phyloP scores from a whole-genome alignment of 1,139 yeast species.

The Protomyces pachydermus region DNA sequence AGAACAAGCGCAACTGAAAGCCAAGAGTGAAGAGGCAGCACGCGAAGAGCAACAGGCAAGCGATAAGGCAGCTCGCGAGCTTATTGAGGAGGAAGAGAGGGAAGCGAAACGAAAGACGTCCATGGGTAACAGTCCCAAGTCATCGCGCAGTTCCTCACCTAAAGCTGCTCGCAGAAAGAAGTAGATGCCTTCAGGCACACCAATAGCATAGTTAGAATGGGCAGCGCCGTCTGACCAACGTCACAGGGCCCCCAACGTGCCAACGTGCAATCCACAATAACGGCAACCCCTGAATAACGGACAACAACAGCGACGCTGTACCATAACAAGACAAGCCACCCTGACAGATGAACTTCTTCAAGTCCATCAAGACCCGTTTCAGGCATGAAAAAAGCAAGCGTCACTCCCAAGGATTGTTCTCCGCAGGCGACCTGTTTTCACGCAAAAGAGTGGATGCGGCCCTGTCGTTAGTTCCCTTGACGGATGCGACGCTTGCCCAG shows the following conservation, averaged over 20 bases:
- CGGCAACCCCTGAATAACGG: too few species aligned
- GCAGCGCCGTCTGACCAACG: background rate
- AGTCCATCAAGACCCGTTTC: background rate
- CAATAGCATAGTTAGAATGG: background rate
- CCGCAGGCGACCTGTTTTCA: background rate
- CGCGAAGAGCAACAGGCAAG: conserved; percentile 7
- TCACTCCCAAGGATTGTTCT: too few species aligned
- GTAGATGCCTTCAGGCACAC: background rate
- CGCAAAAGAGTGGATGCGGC: background rate
- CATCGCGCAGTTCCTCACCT: background rate
- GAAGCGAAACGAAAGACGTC: background rate
- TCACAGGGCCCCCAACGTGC: too few species aligned
- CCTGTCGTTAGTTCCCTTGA: background rate
- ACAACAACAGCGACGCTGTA: too few species aligned
- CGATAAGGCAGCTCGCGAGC: conserved; percentile 9
- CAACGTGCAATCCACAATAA: too few species aligned
- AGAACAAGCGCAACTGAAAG: background rate
- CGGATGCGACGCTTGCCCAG: background rate
- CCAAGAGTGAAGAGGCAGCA: background rate
- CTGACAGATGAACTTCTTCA: background rate
- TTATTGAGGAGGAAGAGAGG: conserved; percentile 18
- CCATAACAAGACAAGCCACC: too few species aligned
- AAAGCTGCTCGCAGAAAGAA: background rate
- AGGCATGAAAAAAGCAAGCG: background rate
- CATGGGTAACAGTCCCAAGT: background rate